Conservation (phyloP, 257 asterid species). For the Pogostemon cablin region DNA sequence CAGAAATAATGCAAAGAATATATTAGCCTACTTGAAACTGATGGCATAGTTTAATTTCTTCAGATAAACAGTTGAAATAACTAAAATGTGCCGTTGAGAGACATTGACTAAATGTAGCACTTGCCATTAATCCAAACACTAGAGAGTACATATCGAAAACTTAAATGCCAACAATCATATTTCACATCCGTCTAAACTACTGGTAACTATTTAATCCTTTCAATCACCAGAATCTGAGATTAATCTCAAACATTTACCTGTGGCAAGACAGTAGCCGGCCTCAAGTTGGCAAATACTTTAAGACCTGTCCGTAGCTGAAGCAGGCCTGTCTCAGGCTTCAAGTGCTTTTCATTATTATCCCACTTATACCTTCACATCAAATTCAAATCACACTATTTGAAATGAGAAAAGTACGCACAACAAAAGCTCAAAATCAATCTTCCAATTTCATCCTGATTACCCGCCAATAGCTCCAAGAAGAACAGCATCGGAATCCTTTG, state of each 20-base stretch:
- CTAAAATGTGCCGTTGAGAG: not conserved
- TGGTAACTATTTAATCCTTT: not conserved
- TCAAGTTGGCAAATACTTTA: conserved; percentile 93
- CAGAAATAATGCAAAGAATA: not conserved
- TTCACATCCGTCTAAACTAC: not conserved
- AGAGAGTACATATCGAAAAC: too few species aligned
- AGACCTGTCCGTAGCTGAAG: conserved; percentile 96
- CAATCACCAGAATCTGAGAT: conserved; percentile 12
- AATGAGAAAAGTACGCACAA: not conserved
- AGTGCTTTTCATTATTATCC: conserved; percentile 93
- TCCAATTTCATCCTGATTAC: conserved; percentile 38
- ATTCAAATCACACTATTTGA: not conserved
- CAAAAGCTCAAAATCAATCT: conserved; percentile 3
- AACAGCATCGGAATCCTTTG: conserved; percentile 87
- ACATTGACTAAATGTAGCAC: not conserved
- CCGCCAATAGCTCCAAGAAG: conserved; percentile 99
- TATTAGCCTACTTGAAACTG: not conserved
- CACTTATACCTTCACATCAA: conserved; percentile 74
- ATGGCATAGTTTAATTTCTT: conserved; percentile 8
- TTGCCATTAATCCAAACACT: too few species aligned
- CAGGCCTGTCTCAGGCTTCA: conserved; percentile 97
- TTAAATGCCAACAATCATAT: not conserved
- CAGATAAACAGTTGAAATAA: not conserved
- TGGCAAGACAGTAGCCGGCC: conserved; percentile 93
- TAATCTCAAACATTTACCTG: conserved; percentile 54